These are phyloP conservation scores for Astrothelium subdiscretum DNA, from an alignment of 495 filamentous ascomycete species.

Conservation along the genomic window DNA sequence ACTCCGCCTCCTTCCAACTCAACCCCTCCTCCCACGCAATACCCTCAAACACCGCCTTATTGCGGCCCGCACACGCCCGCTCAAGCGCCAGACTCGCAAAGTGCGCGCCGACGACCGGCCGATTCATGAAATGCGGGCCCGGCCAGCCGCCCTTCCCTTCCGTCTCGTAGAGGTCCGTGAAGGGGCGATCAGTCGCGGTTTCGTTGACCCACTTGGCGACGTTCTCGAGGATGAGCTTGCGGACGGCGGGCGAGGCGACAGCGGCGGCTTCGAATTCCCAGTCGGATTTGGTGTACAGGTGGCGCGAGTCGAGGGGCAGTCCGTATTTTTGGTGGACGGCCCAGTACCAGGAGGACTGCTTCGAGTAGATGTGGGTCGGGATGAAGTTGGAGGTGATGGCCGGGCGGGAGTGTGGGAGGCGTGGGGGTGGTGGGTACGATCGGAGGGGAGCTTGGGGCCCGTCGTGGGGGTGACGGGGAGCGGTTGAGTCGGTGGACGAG, in stretches of 20 bases:
- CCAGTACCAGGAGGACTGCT: constrained; percentile 28
- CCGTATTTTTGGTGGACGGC: constrained; percentile 31
- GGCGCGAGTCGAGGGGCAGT: constrained; percentile 32
- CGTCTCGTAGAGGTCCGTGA: constrained; percentile 32
- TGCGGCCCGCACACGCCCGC: constrained; percentile 26
- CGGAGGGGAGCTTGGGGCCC: constrained; percentile 4
- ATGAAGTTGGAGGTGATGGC: constrained; percentile 25
- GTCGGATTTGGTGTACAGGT: constrained; percentile 34
- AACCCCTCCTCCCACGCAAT: neutral
- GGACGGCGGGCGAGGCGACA: constrained; percentile 22
- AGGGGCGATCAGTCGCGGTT: constrained; percentile 27
- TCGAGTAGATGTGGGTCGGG: constrained; percentile 29
- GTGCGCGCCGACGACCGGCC: constrained; percentile 32
- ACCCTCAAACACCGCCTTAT: constrained; percentile 3
- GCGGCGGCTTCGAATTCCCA: constrained; percentile 34
- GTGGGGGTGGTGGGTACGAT: neutral
- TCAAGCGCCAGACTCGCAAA: constrained; percentile 32
- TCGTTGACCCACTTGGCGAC: constrained; percentile 32
- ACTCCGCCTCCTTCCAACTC: neutral
- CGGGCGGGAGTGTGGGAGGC: constrained; percentile 4
- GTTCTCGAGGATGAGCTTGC: constrained; percentile 24
- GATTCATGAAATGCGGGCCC: constrained; percentile 26
- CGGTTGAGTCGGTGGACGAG: neutral
- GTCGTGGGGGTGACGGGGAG: neutral
- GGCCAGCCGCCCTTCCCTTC: constrained; percentile 31